These are phyloP conservation scores for Suillus subalutaceus DNA, from an alignment of 768 basidiomycete genomes.

Conservation along the genomic window DNA sequence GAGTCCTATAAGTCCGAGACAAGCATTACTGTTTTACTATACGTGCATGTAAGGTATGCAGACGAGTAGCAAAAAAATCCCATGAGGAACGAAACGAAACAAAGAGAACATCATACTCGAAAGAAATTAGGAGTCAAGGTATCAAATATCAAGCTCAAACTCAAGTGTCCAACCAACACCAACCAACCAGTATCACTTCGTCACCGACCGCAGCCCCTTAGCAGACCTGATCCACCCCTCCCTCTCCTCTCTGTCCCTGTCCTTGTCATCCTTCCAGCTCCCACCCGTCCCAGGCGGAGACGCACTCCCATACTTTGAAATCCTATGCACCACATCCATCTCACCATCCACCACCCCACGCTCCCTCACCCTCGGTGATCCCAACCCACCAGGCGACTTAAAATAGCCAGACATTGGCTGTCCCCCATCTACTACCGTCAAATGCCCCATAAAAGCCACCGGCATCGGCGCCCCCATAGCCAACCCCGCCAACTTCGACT, in stretches of 20 bases:
- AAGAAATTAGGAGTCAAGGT: not conserved
- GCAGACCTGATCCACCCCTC: constrained; percentile 4
- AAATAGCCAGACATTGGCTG: constrained; percentile 11
- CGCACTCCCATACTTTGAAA: constrained; percentile 19
- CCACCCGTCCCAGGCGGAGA: not conserved
- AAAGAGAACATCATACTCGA: not conserved
- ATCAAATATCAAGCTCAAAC: not conserved
- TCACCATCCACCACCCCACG: constrained; percentile 17
- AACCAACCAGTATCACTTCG: constrained; percentile 3
- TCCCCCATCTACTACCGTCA: not conserved
- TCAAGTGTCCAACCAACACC: not conserved
- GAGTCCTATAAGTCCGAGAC: constrained; percentile 4
- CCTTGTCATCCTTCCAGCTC: constrained; percentile 4
- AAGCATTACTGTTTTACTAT: not conserved
- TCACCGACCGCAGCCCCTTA: constrained; percentile 4
- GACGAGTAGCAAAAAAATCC: not conserved
- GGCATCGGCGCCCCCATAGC: constrained; percentile 13
- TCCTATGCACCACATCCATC: constrained; percentile 37
- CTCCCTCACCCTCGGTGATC: constrained; percentile 9
- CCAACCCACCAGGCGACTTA: constrained; percentile 10
- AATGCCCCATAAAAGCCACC: not conserved
- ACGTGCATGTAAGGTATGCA: constrained; percentile 3
- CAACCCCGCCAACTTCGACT: constrained; percentile 18
- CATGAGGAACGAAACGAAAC: constrained; percentile 4
- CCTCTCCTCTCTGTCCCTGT: not conserved